phyloP scores from a whole-genome alignment of 139 green algal genomes.

The Picochlorum costavermella region DNA sequence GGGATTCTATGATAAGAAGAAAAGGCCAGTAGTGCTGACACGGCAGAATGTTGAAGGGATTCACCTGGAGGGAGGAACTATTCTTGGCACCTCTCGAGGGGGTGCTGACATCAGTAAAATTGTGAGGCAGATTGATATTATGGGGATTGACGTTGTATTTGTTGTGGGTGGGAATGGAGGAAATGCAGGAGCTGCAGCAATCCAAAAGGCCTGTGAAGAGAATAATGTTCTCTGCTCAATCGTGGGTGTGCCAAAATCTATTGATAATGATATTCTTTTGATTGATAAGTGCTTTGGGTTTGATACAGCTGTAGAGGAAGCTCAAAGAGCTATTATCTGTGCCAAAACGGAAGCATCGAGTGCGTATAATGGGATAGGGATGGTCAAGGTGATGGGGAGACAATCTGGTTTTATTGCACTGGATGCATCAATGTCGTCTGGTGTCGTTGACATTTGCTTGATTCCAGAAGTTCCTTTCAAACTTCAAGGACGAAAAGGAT shows the following conservation, averaged over 20 bases:
- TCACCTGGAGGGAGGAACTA: slow-evolving; percentile 91
- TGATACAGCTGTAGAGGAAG: slow-evolving; percentile 79
- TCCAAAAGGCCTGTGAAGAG: slow-evolving; percentile 51
- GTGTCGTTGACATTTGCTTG: slow-evolving; percentile 56
- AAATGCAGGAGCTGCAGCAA: slow-evolving; percentile 73
- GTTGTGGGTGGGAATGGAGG: slow-evolving; percentile 90
- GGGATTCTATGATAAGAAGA: slow-evolving; percentile 69
- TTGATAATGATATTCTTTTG: slow-evolving; percentile 95
- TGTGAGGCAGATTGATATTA: slow-evolving; percentile 91
- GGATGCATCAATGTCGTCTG: slow-evolving; percentile 66
- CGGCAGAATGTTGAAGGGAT: slow-evolving; percentile 80
- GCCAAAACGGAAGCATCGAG: slow-evolving; percentile 64
- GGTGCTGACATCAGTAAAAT: slow-evolving; percentile 91
- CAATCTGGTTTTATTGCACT: slow-evolving; percentile 79
- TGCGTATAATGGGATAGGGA: slow-evolving; percentile 55
- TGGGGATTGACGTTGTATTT: slow-evolving; percentile 94
- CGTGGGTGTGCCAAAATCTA: slow-evolving; percentile 93
- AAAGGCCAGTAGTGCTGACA: slow-evolving; percentile 77
- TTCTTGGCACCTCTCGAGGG: slow-evolving; percentile 88
- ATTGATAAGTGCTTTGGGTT: slow-evolving; percentile 77
- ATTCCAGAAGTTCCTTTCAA: slow-evolving; percentile 91
- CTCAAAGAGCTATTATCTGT: slow-evolving; percentile 42
- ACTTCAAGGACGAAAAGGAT: slow-evolving; percentile 65
- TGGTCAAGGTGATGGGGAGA: slow-evolving; percentile 86
- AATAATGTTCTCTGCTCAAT: slow-evolving; percentile 58